phyloP scores from a whole-genome alignment of 768 basidiomycete species.

The Lanmaoa rubissima region DNA sequence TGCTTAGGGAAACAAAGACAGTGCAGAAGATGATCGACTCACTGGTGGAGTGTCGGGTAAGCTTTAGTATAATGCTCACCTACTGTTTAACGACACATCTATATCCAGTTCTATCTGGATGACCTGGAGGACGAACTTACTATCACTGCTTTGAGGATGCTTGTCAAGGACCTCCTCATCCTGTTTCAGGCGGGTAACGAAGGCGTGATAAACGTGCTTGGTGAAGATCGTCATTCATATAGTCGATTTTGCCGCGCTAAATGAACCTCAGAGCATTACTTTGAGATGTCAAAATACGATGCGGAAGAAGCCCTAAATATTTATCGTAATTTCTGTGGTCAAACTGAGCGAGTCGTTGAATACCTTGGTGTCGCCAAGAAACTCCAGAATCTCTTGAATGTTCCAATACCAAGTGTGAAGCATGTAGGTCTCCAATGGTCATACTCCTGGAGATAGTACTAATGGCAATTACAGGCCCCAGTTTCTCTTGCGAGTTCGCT shows the following conservation, averaged over 20 bases:
- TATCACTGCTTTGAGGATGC: slow-evolving; percentile 84
- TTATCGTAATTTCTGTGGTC: slow-evolving; percentile 92
- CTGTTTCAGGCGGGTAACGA: slow-evolving; percentile 97
- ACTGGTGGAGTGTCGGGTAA: slow-evolving; percentile 82
- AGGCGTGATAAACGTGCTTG: slow-evolving; percentile 82
- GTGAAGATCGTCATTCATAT: slow-evolving; percentile 40
- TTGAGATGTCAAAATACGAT: slow-evolving; percentile 96
- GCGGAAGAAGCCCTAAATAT: slow-evolving; percentile 80
- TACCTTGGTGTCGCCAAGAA: slow-evolving; percentile 91
- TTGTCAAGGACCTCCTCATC: slow-evolving; percentile 94
- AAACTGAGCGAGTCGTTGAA: slow-evolving; percentile 91
- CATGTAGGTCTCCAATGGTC: slow-evolving; percentile 52
- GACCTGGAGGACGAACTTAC: slow-evolving; percentile 91
- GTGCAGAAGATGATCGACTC: slow-evolving; percentile 90
- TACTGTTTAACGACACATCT: not conserved
- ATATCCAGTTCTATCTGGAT: slow-evolving; percentile 83
- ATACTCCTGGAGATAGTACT: not conserved
- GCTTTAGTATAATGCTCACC: slow-evolving; percentile 28
- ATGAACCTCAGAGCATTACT: slow-evolving; percentile 75
- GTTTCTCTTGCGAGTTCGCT: slow-evolving; percentile 91
- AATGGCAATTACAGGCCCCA: slow-evolving; percentile 63
- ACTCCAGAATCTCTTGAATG: slow-evolving; percentile 88
- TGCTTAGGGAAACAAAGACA: slow-evolving; percentile 86
- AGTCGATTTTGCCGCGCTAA: slow-evolving; percentile 12
- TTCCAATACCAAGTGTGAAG: slow-evolving; percentile 91